Base-by-base conservation (phyloP, 495 filamentous ascomycete species). In the Xylaria castorea region DNA sequence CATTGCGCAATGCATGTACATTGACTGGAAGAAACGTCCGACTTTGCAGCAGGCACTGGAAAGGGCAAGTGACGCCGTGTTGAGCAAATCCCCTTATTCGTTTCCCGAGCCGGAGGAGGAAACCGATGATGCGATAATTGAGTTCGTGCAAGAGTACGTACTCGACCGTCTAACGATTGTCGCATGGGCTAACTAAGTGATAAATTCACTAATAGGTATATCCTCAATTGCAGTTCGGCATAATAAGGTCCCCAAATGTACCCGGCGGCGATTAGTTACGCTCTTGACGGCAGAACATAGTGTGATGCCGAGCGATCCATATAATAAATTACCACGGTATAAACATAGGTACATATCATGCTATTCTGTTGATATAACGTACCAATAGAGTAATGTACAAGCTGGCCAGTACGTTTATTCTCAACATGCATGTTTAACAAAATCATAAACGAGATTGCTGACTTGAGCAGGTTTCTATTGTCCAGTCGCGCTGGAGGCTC, bases 1-100 rank as follows among this genome's bases (percentile, higher is more conserved):
- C 20, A 67, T 67, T 25, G 64, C 64, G 64, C 20, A 67, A 30
- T 67, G 64, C 32, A 38, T 67, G 64, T 67, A 67, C 46, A 4
- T 7, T 12, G 64, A 67, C 30, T 12, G 2, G 46, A 7, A 14
- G 1, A 53, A 53, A 5, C 46, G 64, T n/a, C 64, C 64, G 11
- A 53, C 44, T 36, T 48, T 67, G 8, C 7, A 67, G 64, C 30
- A 38, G 18, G 64, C 64, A 38, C 27, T 67, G 8, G 40, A 34
- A 0, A 44, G 42, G 27, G 63, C 63, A 36, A 32, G 40, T 2
- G 18, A 66, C 44, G 63, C 63, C 5, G 44, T 66, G 2, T 20
- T 66, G 12, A 66, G 32, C 20, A 66, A 66, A 34, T 51, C 38
- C 1, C 25, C 63, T 14, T 14, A 30, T 34, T 50, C 63, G 9